A percentile compares a stretch with the other conserved stretches of the same genome.
Conservation (phyloP, 2,329 filamentous ascomycete genomes). For the Trichoderma semiorbis region DNA sequence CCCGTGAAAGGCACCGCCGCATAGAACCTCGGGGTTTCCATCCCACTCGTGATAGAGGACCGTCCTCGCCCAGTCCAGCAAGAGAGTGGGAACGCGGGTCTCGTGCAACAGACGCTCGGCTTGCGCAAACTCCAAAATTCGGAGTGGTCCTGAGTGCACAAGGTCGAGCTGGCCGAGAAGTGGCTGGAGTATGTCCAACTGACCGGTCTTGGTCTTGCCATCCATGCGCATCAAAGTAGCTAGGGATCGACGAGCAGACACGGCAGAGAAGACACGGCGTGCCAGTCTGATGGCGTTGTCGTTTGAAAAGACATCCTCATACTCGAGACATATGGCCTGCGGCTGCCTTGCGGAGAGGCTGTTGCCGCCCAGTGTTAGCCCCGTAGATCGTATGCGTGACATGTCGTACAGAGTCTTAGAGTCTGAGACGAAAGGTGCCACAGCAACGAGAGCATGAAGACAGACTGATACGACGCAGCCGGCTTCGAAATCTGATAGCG, state of each 20-base stretch:
- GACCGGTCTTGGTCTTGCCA: conserved; percentile 31
- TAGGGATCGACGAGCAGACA: conserved; percentile 51
- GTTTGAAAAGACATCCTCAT: conserved; percentile 61
- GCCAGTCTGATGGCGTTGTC: conserved; percentile 58
- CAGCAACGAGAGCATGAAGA: conserved; percentile 59
- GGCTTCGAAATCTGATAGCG: conserved; percentile 45
- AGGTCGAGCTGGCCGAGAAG: conserved; percentile 54
- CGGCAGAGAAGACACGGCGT: conserved; percentile 55
- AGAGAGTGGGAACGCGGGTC: conserved; percentile 52
- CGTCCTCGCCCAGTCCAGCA: conserved; percentile 70
- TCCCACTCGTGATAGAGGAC: conserved; percentile 80
- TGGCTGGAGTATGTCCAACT: conserved; percentile 41
- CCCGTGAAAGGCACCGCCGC: conserved; percentile 69
- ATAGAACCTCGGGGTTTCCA: conserved; percentile 65
- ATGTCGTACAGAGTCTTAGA: conserved; percentile 53
- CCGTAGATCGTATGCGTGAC: conserved; percentile 57
- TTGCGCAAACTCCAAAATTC: conserved; percentile 47
- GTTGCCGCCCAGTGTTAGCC: conserved; percentile 46
- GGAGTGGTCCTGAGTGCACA: conserved; percentile 42
- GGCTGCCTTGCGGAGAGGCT: conserved; percentile 46
- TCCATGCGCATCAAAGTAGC: conserved; percentile 42
- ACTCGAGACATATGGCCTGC: conserved; percentile 52
- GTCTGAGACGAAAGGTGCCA: conserved; percentile 49
- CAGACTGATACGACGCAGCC: conserved; percentile 57
- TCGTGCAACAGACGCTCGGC: conserved; percentile 54